phyloP scores from a whole-genome alignment of 345 rosid species.

The Barbarea vulgaris region DNA sequence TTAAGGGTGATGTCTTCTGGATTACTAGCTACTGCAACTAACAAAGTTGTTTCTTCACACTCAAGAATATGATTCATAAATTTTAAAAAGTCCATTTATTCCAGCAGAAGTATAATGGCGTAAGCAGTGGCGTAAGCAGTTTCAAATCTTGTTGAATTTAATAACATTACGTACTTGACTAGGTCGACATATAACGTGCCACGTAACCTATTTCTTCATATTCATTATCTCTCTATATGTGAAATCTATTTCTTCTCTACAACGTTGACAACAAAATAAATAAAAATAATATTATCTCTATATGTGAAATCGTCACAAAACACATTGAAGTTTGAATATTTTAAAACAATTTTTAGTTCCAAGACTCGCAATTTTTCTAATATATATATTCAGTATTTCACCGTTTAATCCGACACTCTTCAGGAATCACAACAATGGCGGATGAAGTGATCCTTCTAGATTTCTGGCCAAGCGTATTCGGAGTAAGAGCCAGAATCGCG shows the following conservation, averaged over 20 bases:
- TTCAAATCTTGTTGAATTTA: neutral
- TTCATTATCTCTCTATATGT: too few relatives aligned
- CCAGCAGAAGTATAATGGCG: neutral
- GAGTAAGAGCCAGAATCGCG: slow-evolving; percentile 27
- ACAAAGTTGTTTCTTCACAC: neutral
- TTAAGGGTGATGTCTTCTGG: too few relatives aligned
- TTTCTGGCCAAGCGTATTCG: slow-evolving; percentile 13
- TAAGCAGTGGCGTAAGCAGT: slow-evolving; percentile 29
- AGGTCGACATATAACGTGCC: neutral
- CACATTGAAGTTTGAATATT: neutral
- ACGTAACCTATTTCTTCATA: neutral
- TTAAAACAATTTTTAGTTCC: neutral
- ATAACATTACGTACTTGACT: neutral
- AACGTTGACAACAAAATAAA: neutral
- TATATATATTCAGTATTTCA: neutral
- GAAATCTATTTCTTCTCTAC: too few relatives aligned
- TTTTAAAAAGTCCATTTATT: too few relatives aligned
- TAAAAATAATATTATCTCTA: too few relatives aligned
- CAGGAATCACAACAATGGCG: neutral
- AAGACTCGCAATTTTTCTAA: neutral
- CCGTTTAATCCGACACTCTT: neutral
- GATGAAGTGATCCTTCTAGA: neutral
- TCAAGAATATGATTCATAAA: neutral
- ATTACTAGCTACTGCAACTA: neutral
- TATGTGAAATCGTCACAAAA: too few relatives aligned